Evolutionary conservation across 176 grass and related monocot genomes (phyloP).

Genomic region (maize (Zea mays)): Zm-B73-REFERENCE-NAM-5.0 NC_050100.1:37895001-37895500

Average conservation of each 20-base stretch:
- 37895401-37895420: constrained; percentile 13
- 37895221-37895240: constrained; percentile 63
- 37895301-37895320: constrained; percentile 33
- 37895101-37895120: constrained; percentile 64
- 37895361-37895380: constrained; percentile 21
- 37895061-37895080: constrained; percentile 29
- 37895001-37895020: constrained; percentile 93
- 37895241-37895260: constrained; percentile 92
- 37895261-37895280: constrained; percentile 89
- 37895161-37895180: constrained; percentile 76
- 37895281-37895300: constrained; percentile 65
- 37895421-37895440: not conserved
- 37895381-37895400: constrained; percentile 13
- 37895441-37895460: constrained; percentile 3
- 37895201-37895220: constrained; percentile 82
- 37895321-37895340: not conserved
- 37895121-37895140: constrained; percentile 84
- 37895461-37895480: not conserved
- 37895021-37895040: constrained; percentile 38
- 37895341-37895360: not conserved
- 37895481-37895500: constrained; percentile 10
- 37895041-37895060: constrained; percentile 40
- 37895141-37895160: constrained; percentile 89
- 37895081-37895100: constrained; percentile 20
- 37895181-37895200: constrained; percentile 73